These are phyloP conservation scores for Mucor lusitanicus DNA, from an alignment of 371 early-diverging fungal genomes.

Conservation along the genomic window DNA sequence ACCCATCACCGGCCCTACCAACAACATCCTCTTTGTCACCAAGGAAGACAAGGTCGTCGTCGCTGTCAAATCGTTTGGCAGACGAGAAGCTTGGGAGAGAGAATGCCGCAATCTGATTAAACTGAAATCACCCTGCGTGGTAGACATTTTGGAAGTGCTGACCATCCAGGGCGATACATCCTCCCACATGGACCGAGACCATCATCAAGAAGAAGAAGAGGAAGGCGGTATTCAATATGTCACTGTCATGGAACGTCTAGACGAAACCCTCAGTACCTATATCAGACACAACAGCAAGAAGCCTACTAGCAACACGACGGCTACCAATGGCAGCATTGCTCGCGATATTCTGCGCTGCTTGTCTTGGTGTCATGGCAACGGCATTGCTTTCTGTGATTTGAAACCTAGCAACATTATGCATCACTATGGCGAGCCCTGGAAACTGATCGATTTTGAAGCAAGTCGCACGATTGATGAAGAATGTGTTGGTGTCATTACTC, in stretches of 20 bases:
- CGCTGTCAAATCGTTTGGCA: conserved; percentile 47
- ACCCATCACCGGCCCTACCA: conserved; percentile 45
- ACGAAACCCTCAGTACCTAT: conserved; percentile 32
- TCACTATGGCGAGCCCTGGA: conserved; percentile 27
- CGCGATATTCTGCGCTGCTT: conserved; percentile 36
- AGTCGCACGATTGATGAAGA: conserved; percentile 46
- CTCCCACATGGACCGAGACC: neutral
- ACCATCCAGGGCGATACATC: conserved; percentile 38
- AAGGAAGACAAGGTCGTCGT: conserved; percentile 5
- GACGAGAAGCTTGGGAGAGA: conserved; percentile 55
- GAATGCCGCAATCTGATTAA: conserved; percentile 47
- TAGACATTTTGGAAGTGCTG: conserved; percentile 47
- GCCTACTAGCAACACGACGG: neutral
- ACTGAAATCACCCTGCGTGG: conserved; percentile 39
- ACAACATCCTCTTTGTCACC: conserved; percentile 39
- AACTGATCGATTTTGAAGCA: conserved; percentile 51
- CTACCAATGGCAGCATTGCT: conserved; percentile 17
- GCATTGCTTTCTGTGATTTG: conserved; percentile 38
- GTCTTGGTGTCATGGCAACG: conserved; percentile 39
- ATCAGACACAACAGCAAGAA: conserved; percentile 9
- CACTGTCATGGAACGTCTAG: conserved; percentile 42
- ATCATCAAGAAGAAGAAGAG: conserved; percentile 13
- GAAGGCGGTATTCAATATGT: conserved; percentile 38
- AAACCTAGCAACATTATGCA: conserved; percentile 51
- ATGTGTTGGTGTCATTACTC: conserved; percentile 28